Percentiles rank a stretch among this genome's conserved stretches.
These are phyloP conservation scores for Castanea sativa DNA, from an alignment of 306 rosid genomes.

Conservation along the genomic window DNA sequence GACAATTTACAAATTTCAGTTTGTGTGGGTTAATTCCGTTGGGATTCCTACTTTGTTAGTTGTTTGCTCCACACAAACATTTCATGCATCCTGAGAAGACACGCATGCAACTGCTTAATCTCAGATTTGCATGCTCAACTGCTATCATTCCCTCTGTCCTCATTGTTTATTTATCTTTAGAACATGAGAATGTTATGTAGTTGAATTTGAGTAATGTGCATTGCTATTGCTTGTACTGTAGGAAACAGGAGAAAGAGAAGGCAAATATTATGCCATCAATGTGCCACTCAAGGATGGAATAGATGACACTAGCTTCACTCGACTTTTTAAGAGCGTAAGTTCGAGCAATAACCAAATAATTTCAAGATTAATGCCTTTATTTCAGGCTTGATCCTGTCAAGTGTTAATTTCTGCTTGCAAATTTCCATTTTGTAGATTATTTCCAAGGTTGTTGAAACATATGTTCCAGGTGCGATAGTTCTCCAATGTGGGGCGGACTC, in stretches of 20 bases:
- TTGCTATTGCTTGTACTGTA: conserved; percentile 55
- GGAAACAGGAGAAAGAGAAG: conserved; percentile 99
- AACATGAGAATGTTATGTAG: not conserved
- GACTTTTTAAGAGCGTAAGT: conserved; percentile 94
- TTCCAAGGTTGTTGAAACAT: conserved; percentile 95
- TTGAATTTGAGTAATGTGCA: conserved; percentile 31
- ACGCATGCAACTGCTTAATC: not conserved
- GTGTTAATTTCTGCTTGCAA: conserved; percentile 11
- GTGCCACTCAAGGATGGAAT: conserved; percentile 99
- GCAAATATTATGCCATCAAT: conserved; percentile 95
- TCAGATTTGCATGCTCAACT: not conserved
- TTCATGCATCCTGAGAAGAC: not conserved
- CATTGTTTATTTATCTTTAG: not conserved
- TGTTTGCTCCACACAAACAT: not conserved
- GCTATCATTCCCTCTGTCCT: not conserved
- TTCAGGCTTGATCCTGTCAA: conserved; percentile 22
- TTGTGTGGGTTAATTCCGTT: not conserved
- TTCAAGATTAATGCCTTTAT: conserved; percentile 8
- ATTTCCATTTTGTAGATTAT: conserved; percentile 59
- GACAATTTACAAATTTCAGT: not conserved
- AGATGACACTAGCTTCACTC: conserved; percentile 91
- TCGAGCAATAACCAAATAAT: conserved; percentile 16
- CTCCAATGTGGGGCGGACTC: conserved; percentile 99
- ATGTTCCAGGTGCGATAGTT: conserved; percentile 91
- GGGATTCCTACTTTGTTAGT: not conserved